These are phyloP conservation scores for Aphanomyces stellatus DNA, from an alignment of 352 stramenopile genomes.

Conservation along the genomic window DNA sequence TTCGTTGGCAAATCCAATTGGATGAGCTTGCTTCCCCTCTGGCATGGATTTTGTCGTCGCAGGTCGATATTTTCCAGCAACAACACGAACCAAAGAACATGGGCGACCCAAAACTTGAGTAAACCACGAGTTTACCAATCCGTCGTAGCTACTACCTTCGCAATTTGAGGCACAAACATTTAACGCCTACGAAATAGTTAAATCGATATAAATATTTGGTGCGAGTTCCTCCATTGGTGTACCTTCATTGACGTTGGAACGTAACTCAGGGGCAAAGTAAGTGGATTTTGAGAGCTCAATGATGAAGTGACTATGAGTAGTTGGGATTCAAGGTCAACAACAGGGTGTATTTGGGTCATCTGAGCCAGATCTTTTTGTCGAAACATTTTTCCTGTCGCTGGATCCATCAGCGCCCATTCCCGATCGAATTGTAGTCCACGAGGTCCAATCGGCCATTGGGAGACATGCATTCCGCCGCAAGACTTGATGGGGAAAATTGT, in stretches of 20 bases:
- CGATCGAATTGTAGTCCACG: conserved; percentile 58
- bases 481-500: conserved; percentile 75
- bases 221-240: background rate
- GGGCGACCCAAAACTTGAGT: conserved; percentile 44
- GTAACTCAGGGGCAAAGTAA: background rate
- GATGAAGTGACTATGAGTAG: conserved; percentile 45
- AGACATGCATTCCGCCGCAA: conserved; percentile 46
- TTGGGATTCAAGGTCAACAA: conserved; percentile 47
- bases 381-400: conserved; percentile 33
- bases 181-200: background rate
- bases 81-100: conserved; percentile 65
- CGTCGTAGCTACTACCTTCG: conserved; percentile 42
- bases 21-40: background rate
- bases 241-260: conserved; percentile 5
- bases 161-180: conserved; percentile 35
- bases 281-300: background rate
- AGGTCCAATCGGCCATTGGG: conserved; percentile 47
- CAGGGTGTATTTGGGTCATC: conserved; percentile 51
- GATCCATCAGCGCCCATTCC: conserved; percentile 68
- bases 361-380: conserved; percentile 50
- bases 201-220: background rate
- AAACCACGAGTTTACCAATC: conserved; percentile 52
- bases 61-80: conserved; percentile 14
- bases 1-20: conserved; percentile 70
- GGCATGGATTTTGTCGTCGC: background rate